Percentiles rank a stretch among this genome's conserved stretches.
phyloP scores from a whole-genome alignment of 2,329 filamentous ascomycete species.

The Diaporthe citri region DNA sequence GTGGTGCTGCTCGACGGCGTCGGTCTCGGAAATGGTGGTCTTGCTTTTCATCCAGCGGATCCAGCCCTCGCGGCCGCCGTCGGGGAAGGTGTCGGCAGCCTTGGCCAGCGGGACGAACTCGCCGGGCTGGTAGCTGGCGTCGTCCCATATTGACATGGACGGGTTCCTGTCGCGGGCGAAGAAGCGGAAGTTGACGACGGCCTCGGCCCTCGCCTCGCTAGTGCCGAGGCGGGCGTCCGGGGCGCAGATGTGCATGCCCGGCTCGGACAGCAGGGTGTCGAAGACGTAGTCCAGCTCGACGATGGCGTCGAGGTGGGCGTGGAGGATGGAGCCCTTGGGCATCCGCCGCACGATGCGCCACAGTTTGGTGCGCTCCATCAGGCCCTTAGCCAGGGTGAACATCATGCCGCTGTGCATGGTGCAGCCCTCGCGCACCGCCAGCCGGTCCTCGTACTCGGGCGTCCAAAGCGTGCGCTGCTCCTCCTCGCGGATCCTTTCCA shows the following conservation, averaged over 20 bases:
- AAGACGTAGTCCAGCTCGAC: slow-evolving; percentile 88
- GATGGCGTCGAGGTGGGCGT: slow-evolving; percentile 93
- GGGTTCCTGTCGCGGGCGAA: slow-evolving; percentile 56
- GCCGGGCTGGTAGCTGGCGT: slow-evolving; percentile 68
- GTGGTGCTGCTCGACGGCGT: slow-evolving; percentile 84
- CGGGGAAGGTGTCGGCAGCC: slow-evolving; percentile 81
- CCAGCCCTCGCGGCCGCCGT: slow-evolving; percentile 79
- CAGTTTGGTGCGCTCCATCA: slow-evolving; percentile 85
- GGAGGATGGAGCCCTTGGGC: slow-evolving; percentile 89
- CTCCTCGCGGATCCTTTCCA: slow-evolving; percentile 81
- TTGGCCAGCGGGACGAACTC: slow-evolving; percentile 69
- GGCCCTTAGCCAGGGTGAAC: slow-evolving; percentile 87
- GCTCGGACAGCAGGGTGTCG: slow-evolving; percentile 75
- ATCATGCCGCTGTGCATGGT: slow-evolving; percentile 91
- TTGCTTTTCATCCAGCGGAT: slow-evolving; percentile 81
- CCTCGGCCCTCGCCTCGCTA: slow-evolving; percentile 64
- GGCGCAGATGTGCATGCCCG: slow-evolving; percentile 79
- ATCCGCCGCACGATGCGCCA: slow-evolving; percentile 88
- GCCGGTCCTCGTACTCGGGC: slow-evolving; percentile 75
- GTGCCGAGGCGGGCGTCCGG: slow-evolving; percentile 68
- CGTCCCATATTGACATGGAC: slow-evolving; percentile 71
- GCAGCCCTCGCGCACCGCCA: slow-evolving; percentile 72
- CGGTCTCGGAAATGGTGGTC: slow-evolving; percentile 77
- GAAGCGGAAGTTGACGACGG: slow-evolving; percentile 73
- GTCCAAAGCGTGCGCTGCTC: slow-evolving; percentile 86